Base-by-base conservation (phyloP, 495 filamentous ascomycete species). In the Aspergillus cavernicola region DNA sequence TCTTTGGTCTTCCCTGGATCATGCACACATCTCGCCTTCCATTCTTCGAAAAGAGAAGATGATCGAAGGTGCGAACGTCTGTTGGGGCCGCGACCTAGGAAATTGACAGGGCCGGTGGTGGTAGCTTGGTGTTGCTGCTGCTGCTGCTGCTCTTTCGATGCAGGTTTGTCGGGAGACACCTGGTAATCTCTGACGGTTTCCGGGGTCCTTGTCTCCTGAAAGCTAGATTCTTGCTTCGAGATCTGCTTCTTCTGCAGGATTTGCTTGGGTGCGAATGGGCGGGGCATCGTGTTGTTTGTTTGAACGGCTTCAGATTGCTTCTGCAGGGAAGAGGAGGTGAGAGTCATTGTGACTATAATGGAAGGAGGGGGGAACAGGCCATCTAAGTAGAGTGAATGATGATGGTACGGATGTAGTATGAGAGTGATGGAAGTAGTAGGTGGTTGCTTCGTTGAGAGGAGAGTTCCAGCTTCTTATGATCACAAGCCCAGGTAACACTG, bases 21-120 rank as follows among this genome's bases (percentile, higher is more conserved):
- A n/a, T 31, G 37, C 24, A 38, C 6, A 18, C 50, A 40, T 36
- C 41, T 41, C 18, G 56, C 53, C 35, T 62, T 62, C 56, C 60
- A 62, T 29, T 56, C 56, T 18, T 62, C 60, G n/a, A 45, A 62
- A 6, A 59, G 16, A 1, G 50, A 52, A 8, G 60, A 57, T 6
- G 50, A 52, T 15, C 50, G 50, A 31, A 26, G 12, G 20, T 51
- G 35, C 3, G n/a, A 28, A n/a, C 43, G 46, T 33, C 50, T 44
- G 39, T 52, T 36, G 43, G 22, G 2, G 3, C 12, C 13, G n/a
- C 19, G 35, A 26, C 45, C 50, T 41, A 43, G 39, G 0, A 18
- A 19, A 19, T 44, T 45, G 28, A 9, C 45, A n/a, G 13, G 4
- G 4, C n/a, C n/a, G 0, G 43, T 31, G 5, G n/a, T 19, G 23